These are phyloP conservation scores for Trametes sp. DNA, from an alignment of 1,284 basidiomycete genomes.

Conservation along the genomic window DNA sequence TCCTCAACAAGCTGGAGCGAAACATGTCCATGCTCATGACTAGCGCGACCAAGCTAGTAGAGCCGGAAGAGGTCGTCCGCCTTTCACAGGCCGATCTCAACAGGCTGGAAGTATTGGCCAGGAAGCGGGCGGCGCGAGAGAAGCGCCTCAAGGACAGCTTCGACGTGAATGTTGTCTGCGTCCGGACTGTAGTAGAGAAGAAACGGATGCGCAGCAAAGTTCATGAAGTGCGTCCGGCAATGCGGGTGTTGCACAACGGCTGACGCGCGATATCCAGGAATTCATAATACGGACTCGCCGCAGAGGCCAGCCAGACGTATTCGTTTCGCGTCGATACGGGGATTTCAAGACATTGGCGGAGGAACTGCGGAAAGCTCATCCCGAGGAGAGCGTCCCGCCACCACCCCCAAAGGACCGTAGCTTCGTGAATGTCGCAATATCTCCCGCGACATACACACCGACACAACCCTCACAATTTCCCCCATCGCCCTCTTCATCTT, in stretches of 20 bases:
- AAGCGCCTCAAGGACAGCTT: constrained; percentile 64
- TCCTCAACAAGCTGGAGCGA: constrained; percentile 81
- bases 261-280: constrained; percentile 61
- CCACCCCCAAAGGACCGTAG: constrained; percentile 91
- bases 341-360: constrained; percentile 90
- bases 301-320: constrained; percentile 76
- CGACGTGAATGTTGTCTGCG: constrained; percentile 89
- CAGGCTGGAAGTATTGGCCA: constrained; percentile 73
- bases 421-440: constrained; percentile 52
- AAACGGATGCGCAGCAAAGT: constrained; percentile 82
- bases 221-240: constrained; percentile 72
- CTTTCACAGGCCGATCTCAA: constrained; percentile 84
- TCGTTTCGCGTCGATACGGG: constrained; percentile 92
- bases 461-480: constrained; percentile 20
- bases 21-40: constrained; percentile 84
- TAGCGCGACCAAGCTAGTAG: constrained; percentile 81
- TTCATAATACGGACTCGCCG: constrained; percentile 93
- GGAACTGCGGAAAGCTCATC: constrained; percentile 88
- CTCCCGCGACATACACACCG: constrained; percentile 43
- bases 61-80: constrained; percentile 87
- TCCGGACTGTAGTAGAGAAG: constrained; percentile 82
- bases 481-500: constrained; percentile 21
- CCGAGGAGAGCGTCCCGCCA: constrained; percentile 77
- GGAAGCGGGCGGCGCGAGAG: constrained; percentile 61
- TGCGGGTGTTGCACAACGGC: neutral